phyloP scores from a whole-genome alignment of 1,284 basidiomycete species.

The Cutaneotrichosporon sp. region DNA sequence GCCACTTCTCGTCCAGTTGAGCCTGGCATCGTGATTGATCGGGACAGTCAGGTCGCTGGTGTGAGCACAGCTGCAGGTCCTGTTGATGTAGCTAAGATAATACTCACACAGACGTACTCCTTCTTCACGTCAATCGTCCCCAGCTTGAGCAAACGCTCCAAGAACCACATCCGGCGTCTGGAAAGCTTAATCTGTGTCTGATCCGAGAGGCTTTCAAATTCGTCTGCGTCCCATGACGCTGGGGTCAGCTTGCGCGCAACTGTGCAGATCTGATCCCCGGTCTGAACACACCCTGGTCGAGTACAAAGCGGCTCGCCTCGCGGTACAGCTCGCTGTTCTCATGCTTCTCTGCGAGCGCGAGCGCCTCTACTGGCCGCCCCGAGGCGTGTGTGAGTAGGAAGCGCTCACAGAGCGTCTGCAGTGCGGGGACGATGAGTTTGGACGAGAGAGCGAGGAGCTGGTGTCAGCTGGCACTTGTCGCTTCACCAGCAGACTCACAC shows the following conservation, averaged over 20 bases:
- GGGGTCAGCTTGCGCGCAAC: background rate
- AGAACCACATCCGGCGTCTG: constrained; percentile 85
- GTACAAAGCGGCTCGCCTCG: constrained; percentile 82
- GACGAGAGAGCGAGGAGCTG: constrained; percentile 42
- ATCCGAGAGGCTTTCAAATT: constrained; percentile 72
- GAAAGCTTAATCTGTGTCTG: constrained; percentile 82
- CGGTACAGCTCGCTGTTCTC: constrained; percentile 82
- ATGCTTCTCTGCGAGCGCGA: constrained; percentile 83
- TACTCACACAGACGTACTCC: constrained; percentile 57
- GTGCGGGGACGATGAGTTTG: constrained; percentile 65
- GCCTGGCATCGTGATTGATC: constrained; percentile 75
- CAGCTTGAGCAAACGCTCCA: constrained; percentile 88
- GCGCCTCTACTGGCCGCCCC: constrained; percentile 82
- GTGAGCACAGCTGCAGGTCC: constrained; percentile 14
- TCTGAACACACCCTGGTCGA: constrained; percentile 63
- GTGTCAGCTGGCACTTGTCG: background rate
- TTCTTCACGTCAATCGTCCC: constrained; percentile 79
- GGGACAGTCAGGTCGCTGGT: constrained; percentile 75
- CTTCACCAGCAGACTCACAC: constrained; percentile 44
- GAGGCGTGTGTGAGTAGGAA: constrained; percentile 89
- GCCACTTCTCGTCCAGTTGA: constrained; percentile 92
- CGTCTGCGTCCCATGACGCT: constrained; percentile 62
- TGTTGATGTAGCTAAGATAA: background rate
- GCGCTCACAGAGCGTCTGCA: constrained; percentile 74
- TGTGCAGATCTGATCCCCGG: background rate